A percentile compares a stretch with the other conserved stretches of the same genome.
These are phyloP conservation scores for Marasmius sp. DNA, from an alignment of 1,284 basidiomycete genomes.

Conservation along the genomic window DNA sequence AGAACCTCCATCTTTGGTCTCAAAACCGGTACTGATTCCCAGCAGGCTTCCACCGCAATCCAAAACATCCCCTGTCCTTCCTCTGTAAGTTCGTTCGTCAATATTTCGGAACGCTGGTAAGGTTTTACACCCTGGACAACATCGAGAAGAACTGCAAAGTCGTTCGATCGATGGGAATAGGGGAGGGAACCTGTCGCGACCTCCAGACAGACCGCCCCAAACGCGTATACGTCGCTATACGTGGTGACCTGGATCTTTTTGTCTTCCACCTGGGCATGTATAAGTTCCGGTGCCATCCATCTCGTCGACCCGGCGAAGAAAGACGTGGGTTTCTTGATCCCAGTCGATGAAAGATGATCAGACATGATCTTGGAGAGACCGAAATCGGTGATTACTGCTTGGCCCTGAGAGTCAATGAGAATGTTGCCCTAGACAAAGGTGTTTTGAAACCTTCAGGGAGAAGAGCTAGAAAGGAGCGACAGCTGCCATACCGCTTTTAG, in stretches of 20 bases:
- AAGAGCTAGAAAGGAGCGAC: background rate
- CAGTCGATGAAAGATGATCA: background rate
- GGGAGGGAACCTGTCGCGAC: slow-evolving; percentile 52
- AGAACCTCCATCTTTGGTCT: background rate
- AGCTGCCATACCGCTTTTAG: background rate
- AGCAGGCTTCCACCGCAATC: background rate
- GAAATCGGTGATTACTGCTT: background rate
- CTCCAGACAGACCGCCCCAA: slow-evolving; percentile 57
- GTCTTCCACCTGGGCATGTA: slow-evolving; percentile 19
- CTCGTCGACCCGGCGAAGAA: slow-evolving; percentile 51
- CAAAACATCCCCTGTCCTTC: background rate
- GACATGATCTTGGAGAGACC: background rate
- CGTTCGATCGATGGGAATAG: slow-evolving; percentile 50
- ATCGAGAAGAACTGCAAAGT: slow-evolving; percentile 53
- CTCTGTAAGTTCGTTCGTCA: background rate
- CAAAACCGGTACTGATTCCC: background rate
- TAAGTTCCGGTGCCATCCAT: slow-evolving; percentile 57
- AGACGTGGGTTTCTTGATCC: slow-evolving; percentile 29
- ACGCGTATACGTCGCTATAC: slow-evolving; percentile 56
- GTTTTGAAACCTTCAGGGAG: background rate
- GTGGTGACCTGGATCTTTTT: slow-evolving; percentile 40
- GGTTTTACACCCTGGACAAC: slow-evolving; percentile 52
- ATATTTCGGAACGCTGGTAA: slow-evolving; percentile 8
- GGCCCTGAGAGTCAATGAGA: background rate
- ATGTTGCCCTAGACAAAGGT: background rate